A percentile compares a stretch with the other conserved stretches of the same genome.
These are phyloP conservation scores for Coemansia sp. DNA, from an alignment of 192 early-diverging fungal genomes.

Conservation along the genomic window DNA sequence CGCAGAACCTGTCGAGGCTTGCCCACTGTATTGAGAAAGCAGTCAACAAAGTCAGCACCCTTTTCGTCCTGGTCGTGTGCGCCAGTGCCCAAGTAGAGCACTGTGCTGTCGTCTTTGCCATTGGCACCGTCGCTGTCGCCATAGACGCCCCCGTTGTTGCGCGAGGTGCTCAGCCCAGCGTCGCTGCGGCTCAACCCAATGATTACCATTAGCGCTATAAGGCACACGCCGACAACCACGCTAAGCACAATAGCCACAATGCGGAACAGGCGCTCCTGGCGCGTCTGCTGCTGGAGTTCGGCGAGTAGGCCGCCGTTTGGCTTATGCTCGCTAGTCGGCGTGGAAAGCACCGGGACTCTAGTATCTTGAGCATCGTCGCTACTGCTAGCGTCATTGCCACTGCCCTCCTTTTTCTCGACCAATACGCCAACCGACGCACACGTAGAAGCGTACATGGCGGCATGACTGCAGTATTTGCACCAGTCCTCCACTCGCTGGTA, in stretches of 20 bases:
- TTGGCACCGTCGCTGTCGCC: background rate
- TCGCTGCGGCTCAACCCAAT: constrained; percentile 18
- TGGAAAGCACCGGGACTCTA: background rate
- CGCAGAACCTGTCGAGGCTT: constrained; percentile 52
- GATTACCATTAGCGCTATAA: constrained; percentile 21
- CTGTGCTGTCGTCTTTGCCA: constrained; percentile 25
- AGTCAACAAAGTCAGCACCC: constrained; percentile 39
- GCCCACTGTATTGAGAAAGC: constrained; percentile 39
- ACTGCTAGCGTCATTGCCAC: background rate
- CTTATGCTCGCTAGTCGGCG: background rate
- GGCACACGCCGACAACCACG: constrained; percentile 32
- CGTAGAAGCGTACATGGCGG: constrained; percentile 29
- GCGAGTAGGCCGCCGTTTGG: constrained; percentile 8
- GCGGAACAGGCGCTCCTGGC: constrained; percentile 39
- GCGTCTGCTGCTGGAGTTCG: constrained; percentile 29
- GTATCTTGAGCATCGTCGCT: constrained; percentile 3
- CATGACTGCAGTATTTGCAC: constrained; percentile 50
- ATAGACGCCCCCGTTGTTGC: background rate
- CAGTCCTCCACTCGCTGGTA: constrained; percentile 53
- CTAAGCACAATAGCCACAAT: constrained; percentile 41
- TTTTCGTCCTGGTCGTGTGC: constrained; percentile 5
- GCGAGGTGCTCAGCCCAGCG: background rate
- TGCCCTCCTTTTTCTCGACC: constrained; percentile 1
- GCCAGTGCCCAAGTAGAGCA: constrained; percentile 11
- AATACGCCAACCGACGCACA: constrained; percentile 38